phyloP scores from a whole-genome alignment of 176 grass and related monocot genomes.

The Pharus latifolius region DNA sequence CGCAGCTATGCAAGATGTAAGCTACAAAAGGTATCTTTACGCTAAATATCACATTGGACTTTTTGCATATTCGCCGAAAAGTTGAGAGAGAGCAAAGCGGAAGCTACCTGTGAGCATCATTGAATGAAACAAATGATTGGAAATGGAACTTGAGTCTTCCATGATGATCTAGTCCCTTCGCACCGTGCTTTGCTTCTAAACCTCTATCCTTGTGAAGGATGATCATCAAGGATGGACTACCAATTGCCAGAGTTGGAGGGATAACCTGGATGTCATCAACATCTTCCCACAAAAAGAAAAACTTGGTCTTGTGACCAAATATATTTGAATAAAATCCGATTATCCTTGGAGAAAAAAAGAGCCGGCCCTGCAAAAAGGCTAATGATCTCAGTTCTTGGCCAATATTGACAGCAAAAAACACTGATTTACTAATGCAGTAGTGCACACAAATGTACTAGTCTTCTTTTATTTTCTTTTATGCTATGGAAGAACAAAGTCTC shows the following conservation, averaged over 20 bases:
- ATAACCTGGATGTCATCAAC: slow-evolving; percentile 92
- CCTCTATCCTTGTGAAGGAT: slow-evolving; percentile 81
- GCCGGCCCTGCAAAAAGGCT: slow-evolving; percentile 50
- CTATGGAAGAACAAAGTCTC: no score
- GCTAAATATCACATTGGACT: not conserved
- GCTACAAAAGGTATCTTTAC: not conserved
- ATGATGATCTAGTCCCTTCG: slow-evolving; percentile 52
- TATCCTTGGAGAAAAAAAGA: slow-evolving; percentile 97
- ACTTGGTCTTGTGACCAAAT: slow-evolving; percentile 97
- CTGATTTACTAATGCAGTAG: not conserved
- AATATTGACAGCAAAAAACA: not conserved
- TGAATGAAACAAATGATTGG: slow-evolving; percentile 93
- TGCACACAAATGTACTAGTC: not conserved
- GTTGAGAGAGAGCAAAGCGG: not conserved
- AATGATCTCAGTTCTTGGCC: not conserved
- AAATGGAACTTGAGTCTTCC: slow-evolving; percentile 82
- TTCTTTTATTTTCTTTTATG: not conserved
- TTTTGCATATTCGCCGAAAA: no score
- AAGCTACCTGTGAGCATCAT: slow-evolving; percentile 75
- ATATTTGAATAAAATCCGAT: slow-evolving; percentile 89
- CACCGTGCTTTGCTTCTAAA: slow-evolving; percentile 71
- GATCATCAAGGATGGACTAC: slow-evolving; percentile 65
- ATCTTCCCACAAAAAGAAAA: slow-evolving; percentile 98
- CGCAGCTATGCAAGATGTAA: not conserved
- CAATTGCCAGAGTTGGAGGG: slow-evolving; percentile 64